Conservation (phyloP, 768 basidiomycete genomes). For the Hebeloma cylindrosporum region DNA sequence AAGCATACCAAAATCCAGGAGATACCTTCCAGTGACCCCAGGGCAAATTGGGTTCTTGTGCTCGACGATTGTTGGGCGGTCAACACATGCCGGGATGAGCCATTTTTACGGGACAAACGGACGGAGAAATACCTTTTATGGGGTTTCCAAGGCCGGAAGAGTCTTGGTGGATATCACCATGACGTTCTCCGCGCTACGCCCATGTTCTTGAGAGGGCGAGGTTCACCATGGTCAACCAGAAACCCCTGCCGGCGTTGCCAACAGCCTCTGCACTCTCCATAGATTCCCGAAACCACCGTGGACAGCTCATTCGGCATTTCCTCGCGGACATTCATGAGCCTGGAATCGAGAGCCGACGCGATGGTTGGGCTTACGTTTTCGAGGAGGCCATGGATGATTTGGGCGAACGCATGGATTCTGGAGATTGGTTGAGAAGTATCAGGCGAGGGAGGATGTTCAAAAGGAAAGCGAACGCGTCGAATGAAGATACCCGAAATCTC, state of each 20-base stretch:
- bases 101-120: no score
- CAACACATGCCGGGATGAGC: no score
- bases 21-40: no score
- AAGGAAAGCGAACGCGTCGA: slow-evolving; percentile 1
- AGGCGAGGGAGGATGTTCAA: slow-evolving; percentile 33
- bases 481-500: no score
- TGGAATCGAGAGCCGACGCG: slow-evolving; percentile 30
- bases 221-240: slow-evolving; percentile 34
- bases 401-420: slow-evolving; percentile 35
- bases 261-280: slow-evolving; percentile 24
- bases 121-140: no score
- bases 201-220: no score
- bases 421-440: slow-evolving; percentile 49
- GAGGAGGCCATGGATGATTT: slow-evolving; percentile 51
- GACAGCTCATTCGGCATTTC: slow-evolving; percentile 39
- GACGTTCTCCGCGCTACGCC: no score
- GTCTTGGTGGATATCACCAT: no score
- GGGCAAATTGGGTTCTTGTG: no score
- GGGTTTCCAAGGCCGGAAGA: no score
- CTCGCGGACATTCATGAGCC: slow-evolving; percentile 37
- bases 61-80: no score
- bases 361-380: slow-evolving; percentile 45
- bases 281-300: slow-evolving; percentile 42
- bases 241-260: slow-evolving; percentile 40
- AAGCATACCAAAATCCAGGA: no score